Percentiles rank a stretch among this genome's conserved stretches.
phyloP scores from a whole-genome alignment of 1,284 basidiomycete species.

The Pholiota adiposa region DNA sequence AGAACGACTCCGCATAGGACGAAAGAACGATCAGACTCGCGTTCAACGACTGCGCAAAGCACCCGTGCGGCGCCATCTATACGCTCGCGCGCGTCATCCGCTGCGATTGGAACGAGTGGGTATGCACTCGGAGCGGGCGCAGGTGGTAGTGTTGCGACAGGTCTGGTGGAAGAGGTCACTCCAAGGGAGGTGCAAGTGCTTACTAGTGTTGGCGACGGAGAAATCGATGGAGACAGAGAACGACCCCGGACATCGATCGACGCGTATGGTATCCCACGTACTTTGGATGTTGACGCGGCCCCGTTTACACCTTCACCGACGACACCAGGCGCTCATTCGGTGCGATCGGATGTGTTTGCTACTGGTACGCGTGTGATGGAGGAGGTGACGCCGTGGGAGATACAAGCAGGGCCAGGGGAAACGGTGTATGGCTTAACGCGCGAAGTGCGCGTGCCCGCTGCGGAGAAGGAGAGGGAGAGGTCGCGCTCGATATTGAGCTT shows the following conservation, averaged over 20 bases:
- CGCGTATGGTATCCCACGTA: not conserved
- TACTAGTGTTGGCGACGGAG: not conserved
- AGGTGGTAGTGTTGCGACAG: constrained; percentile 21
- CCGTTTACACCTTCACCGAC: not conserved
- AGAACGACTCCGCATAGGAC: not conserved
- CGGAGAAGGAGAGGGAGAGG: not conserved
- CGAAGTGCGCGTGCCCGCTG: not conserved
- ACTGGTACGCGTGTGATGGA: constrained; percentile 20
- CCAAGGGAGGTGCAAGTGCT: constrained; percentile 3
- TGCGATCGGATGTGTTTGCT: not conserved
- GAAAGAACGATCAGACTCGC: not conserved
- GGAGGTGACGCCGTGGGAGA: constrained; percentile 22
- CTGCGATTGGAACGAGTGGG: not conserved
- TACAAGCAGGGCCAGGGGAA: constrained; percentile 6
- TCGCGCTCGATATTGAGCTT: constrained; percentile 1
- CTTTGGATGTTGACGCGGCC: not conserved
- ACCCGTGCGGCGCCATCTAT: constrained; percentile 1
- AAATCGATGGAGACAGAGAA: not conserved
- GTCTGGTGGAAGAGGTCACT: constrained; percentile 31
- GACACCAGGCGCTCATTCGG: not conserved
- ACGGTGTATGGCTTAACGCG: constrained; percentile 4
- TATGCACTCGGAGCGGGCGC: not conserved
- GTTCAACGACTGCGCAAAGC: not conserved
- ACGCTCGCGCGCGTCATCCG: constrained; percentile 13
- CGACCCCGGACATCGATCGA: not conserved